These are phyloP conservation scores for Starmerella potacharoeniae DNA, from an alignment of 805 yeast genomes.

Conservation along the genomic window DNA sequence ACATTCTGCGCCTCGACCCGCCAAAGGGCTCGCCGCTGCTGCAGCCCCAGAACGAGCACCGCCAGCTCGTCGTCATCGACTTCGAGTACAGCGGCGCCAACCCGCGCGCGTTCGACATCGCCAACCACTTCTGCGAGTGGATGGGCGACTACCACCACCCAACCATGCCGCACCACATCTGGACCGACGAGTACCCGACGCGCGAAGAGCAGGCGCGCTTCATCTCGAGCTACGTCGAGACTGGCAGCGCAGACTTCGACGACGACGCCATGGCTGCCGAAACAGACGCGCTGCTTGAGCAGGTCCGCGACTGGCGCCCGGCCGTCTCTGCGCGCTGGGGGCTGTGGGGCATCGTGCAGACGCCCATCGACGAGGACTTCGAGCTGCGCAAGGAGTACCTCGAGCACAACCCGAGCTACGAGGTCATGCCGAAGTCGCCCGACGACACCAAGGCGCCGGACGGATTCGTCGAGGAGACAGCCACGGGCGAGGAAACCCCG, in stretches of 20 bases:
- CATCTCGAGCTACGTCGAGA: constrained; percentile 65
- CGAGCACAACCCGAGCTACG: constrained; percentile 33
- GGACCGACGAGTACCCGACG: constrained; percentile 51
- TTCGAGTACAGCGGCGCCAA: constrained; percentile 93
- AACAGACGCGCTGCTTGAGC: constrained; percentile 47
- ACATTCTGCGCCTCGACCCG: constrained; percentile 52
- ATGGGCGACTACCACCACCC: constrained; percentile 82
- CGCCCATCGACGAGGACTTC: constrained; percentile 38
- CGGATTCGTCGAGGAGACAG: not conserved
- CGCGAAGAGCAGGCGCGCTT: constrained; percentile 58
- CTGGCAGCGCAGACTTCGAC: constrained; percentile 27
- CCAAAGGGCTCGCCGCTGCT: constrained; percentile 42
- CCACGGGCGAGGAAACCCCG: constrained; percentile 23
- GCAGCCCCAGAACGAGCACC: constrained; percentile 42
- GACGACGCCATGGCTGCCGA: constrained; percentile 33
- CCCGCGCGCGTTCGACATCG: constrained; percentile 77
- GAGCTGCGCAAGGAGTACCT: constrained; percentile 34
- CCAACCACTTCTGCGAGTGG: constrained; percentile 94
- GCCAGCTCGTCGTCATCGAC: constrained; percentile 81
- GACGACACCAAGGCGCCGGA: constrained; percentile 18
- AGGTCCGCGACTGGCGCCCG: constrained; percentile 68
- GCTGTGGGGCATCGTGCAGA: constrained; percentile 84
- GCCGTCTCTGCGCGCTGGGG: constrained; percentile 73
- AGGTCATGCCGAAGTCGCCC: constrained; percentile 29
- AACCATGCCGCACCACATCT: constrained; percentile 43